These are phyloP conservation scores for Neopestalotiopsis sp. DNA, from an alignment of 2,329 filamentous ascomycete species.

Conservation along the genomic window DNA sequence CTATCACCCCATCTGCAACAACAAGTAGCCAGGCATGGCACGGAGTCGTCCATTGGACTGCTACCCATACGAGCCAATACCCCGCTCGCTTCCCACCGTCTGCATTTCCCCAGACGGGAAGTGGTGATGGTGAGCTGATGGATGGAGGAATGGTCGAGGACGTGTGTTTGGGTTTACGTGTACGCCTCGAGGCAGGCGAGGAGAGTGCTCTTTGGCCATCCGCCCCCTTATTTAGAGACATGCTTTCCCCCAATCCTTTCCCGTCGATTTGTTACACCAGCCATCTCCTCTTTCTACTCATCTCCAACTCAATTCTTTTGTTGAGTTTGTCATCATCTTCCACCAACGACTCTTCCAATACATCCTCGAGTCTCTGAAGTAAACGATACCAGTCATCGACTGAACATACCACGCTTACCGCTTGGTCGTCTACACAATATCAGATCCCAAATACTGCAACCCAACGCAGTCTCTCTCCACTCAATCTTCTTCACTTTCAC, in stretches of 20 bases:
- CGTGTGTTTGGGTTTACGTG: neutral
- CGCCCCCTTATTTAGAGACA: constrained; percentile 18
- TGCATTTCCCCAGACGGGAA: constrained; percentile 26
- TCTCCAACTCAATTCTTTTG: neutral
- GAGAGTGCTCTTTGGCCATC: neutral
- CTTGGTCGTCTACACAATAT: neutral
- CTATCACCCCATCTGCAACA: constrained; percentile 27
- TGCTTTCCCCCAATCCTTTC: constrained; percentile 5
- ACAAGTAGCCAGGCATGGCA: neutral
- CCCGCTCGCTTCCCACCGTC: constrained; percentile 35
- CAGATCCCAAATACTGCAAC: neutral
- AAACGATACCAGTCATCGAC: neutral
- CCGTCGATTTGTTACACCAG: constrained; percentile 16
- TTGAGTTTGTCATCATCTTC: constrained; percentile 10
- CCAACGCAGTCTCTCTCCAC: constrained; percentile 16
- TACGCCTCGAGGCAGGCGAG: neutral
- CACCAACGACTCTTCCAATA: constrained; percentile 11
- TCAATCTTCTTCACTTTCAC: constrained; percentile 23
- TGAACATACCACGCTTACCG: neutral
- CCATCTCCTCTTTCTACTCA: constrained; percentile 17
- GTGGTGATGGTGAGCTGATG: constrained; percentile 15
- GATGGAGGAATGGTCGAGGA: constrained; percentile 8
- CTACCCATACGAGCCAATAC: constrained; percentile 24
- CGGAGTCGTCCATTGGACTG: neutral
- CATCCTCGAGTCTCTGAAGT: neutral